Base-by-base conservation (phyloP, 106 monocot species). In the Narthecium ossifragum region DNA sequence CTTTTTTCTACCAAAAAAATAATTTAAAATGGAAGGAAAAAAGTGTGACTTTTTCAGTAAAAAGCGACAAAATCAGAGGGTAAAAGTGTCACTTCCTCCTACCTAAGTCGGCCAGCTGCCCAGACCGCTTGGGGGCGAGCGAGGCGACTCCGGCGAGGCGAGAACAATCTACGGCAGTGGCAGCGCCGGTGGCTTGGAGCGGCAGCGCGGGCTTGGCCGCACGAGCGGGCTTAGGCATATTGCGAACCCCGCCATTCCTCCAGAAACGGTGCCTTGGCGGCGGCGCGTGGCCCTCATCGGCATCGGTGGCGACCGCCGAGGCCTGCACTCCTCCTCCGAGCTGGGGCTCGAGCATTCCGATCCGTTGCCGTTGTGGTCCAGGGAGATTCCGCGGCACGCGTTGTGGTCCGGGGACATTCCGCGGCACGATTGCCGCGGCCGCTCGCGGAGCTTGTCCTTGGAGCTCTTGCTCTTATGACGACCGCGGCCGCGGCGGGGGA, bases 141-240 rank as follows among this genome's bases (percentile, higher is more conserved):
- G 61, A 15, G 2, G 48, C 31, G 43, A 7, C 43, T 13, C 4
- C 18, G 43, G 0, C 18, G 43, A 18, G 17, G 43, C 14, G 43
- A 18, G 43, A 17, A 17, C 0, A 18, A 17, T 31, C 26, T 29
- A n/a, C 27, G 36, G 15, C 56, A 34, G 28, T 38, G 45, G 24
- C 43, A 23, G 24, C 8, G 39, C n/a, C 55, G 68, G 22, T 54
- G 26, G 33, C 60, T 34, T 2, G 11, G 39, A 0, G 23, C 67
- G 67, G 21, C 47, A 31, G 47, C 14, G 45, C 6, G 72, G 46
- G 51, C 54, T 55, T 18, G 64, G 51, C 26, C 75, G 17, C 13
- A 81, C 68, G 14, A 82, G 53, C 33, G 76, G 81, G 76, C 69
- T 82, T 24, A 82, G 61, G 61, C 81, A 82, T 5, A 77, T 64